These are phyloP conservation scores for Selaginella moellendorffii DNA, from an alignment of 75 land plant genomes.

Conservation along the genomic window DNA sequence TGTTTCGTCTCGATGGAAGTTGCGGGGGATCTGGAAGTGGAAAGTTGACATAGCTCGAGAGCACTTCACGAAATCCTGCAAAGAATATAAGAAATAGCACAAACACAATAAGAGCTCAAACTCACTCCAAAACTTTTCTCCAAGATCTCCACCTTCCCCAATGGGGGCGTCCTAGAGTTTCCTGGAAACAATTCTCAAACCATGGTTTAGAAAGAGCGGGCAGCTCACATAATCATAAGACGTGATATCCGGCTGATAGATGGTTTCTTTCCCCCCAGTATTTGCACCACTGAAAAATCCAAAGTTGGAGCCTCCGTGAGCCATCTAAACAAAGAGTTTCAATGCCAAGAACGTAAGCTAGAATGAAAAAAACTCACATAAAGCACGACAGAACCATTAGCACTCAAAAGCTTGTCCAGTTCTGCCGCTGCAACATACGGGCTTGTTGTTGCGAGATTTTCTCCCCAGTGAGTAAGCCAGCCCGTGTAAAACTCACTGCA, in stretches of 20 bases:
- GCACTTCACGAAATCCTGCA: constrained; percentile 50
- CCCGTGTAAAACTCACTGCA: constrained; percentile 96
- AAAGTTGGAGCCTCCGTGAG: constrained; percentile 95
- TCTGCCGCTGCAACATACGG: constrained; percentile 37
- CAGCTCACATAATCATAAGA: constrained; percentile 85
- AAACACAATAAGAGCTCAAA: no score
- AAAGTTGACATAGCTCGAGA: constrained; percentile 28
- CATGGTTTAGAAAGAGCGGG: background rate
- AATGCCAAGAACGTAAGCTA: background rate
- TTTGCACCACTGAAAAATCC: constrained; percentile 93
- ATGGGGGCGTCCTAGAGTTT: constrained; percentile 96
- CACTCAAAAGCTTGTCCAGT: constrained; percentile 42
- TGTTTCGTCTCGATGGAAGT: constrained; percentile 24
- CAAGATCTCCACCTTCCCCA: constrained; percentile 56
- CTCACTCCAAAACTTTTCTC: background rate
- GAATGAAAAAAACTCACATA: constrained; percentile 38
- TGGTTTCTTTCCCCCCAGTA: constrained; percentile 43
- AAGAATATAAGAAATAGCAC: no score
- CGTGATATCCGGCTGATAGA: constrained; percentile 78
- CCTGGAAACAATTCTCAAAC: no score
- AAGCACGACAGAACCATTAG: constrained; percentile 78
- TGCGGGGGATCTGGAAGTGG: constrained; percentile 53
- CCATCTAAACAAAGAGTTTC: constrained; percentile 39
- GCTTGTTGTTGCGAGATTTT: constrained; percentile 42
- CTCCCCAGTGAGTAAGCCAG: constrained; percentile 96